These are phyloP conservation scores for Leccinum variicolor DNA, from an alignment of 768 basidiomycete species.

Conservation along the genomic window DNA sequence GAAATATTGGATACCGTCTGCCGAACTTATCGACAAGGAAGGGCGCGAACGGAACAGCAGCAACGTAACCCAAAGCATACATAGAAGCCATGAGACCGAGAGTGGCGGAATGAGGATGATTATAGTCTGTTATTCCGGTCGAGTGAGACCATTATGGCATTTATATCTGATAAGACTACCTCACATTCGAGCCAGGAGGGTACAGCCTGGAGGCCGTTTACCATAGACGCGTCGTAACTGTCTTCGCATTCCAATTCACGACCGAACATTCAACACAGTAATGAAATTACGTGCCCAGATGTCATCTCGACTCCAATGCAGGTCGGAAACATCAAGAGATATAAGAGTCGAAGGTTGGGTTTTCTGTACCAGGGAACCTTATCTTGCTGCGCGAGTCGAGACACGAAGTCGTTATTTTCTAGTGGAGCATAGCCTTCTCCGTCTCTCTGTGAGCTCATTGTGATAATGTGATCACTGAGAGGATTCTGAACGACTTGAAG, in stretches of 20 bases:
- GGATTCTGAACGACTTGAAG: too few relatives aligned
- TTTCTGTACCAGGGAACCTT: slow-evolving; percentile 50
- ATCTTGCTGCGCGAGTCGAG: background rate
- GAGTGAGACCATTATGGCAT: background rate
- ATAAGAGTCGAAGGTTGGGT: slow-evolving; percentile 29
- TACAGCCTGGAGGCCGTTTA: background rate
- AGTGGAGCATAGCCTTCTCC: background rate
- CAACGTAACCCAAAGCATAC: background rate
- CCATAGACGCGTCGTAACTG: background rate
- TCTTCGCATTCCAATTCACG: slow-evolving; percentile 22
- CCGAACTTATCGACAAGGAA: background rate
- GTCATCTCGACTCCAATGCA: background rate
- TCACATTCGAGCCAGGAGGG: background rate
- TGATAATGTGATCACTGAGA: too few relatives aligned
- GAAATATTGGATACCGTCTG: background rate
- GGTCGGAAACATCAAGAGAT: background rate
- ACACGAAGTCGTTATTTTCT: slow-evolving; percentile 5
- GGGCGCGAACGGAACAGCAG: background rate
- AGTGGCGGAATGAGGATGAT: background rate
- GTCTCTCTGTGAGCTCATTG: too few relatives aligned
- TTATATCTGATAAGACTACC: too few relatives aligned
- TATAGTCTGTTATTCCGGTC: background rate
- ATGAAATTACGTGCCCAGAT: background rate
- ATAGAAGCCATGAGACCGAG: background rate
- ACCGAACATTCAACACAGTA: background rate